Conservation (phyloP, 306 rosid species). For the Quercus cerris region DNA sequence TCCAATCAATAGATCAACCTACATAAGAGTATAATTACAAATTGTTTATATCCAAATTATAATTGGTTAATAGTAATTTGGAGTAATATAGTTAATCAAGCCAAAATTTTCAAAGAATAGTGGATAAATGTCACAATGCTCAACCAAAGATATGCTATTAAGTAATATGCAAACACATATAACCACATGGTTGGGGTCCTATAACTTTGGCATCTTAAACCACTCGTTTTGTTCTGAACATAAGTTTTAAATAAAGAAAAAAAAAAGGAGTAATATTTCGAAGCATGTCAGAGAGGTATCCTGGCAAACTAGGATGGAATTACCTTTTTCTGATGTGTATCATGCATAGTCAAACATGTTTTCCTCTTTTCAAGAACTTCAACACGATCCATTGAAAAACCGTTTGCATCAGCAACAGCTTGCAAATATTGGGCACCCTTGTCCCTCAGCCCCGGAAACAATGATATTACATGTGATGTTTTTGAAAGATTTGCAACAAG, state of each 20-base stretch:
- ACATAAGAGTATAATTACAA: slow-evolving; percentile 17
- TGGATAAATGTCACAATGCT: not conserved
- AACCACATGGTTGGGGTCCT: not conserved
- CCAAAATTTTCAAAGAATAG: slow-evolving; percentile 2
- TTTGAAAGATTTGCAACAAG: slow-evolving; percentile 55
- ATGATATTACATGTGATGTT: slow-evolving; percentile 51
- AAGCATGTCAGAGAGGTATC: not conserved
- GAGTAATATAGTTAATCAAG: not conserved
- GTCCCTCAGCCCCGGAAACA: slow-evolving; percentile 66
- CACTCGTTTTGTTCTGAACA: not conserved
- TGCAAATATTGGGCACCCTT: slow-evolving; percentile 67
- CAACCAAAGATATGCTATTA: not conserved
- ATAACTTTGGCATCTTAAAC: not conserved
- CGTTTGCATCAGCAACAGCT: slow-evolving; percentile 59
- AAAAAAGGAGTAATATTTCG: not conserved
- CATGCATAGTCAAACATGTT: slow-evolving; percentile 45
- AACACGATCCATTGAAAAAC: slow-evolving; percentile 51
- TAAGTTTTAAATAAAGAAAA: not conserved
- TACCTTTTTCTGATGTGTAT: slow-evolving; percentile 65
- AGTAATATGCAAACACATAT: not conserved
- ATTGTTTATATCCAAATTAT: slow-evolving; percentile 3
- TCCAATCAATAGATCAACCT: slow-evolving; percentile 79
- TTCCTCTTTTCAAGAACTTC: slow-evolving; percentile 58
- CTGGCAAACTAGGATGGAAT: not conserved
- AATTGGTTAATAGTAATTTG: not conserved